Base-by-base conservation (phyloP, 305 asterid species). In the Fraxinus paxiana region DNA sequence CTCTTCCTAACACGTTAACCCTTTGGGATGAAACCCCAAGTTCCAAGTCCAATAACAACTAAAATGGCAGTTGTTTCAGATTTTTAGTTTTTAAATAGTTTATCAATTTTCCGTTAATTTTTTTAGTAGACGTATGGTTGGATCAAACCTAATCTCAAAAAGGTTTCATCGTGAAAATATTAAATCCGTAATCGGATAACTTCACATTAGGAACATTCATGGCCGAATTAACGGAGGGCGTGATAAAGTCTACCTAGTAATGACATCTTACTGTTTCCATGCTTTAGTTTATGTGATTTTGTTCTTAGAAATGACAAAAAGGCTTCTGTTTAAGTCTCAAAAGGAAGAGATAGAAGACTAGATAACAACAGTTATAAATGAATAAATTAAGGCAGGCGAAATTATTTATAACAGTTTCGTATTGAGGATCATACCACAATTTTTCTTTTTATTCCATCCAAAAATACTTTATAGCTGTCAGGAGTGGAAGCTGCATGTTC, bases 401-500 rank as follows among this genome's bases (percentile, higher is more conserved):
- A 63, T 63, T 63, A 3, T 63, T 10, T 46, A 43, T 43, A 46
- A 26, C 15, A 38, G 35, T 17, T 37, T n/a, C 30, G 43, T 65
- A 26, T 13, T 22, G 76, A 65, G 41, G 65, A 78, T 31, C 35
- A 34, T 24, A 28, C n/a, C 10, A 8, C 54, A 20, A 37, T 17
- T 59, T 59, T 59, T 46, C 48, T 61, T 77, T 77, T 77, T n/a
- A 34, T 38, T 74, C 75, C 72, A 24, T 77, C 17, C 81, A 61
- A 22, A 38, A n/a, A 63, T 17, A 38, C 8, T 46, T 8, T 54
- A 72, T 34, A 65, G 79, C 65, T 56, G 75, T 46, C 20, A 26
- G 34, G 78, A 73, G 43, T 79, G 79, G 83, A 67, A 85, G 93
- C 90, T 88, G 91, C 85, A 86, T 82, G 88, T 87, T 87, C 86